Evolutionary conservation across 495 filamentous ascomycete species (phyloP).

Genomic region (Annulohypoxylon nitens): DNA sequence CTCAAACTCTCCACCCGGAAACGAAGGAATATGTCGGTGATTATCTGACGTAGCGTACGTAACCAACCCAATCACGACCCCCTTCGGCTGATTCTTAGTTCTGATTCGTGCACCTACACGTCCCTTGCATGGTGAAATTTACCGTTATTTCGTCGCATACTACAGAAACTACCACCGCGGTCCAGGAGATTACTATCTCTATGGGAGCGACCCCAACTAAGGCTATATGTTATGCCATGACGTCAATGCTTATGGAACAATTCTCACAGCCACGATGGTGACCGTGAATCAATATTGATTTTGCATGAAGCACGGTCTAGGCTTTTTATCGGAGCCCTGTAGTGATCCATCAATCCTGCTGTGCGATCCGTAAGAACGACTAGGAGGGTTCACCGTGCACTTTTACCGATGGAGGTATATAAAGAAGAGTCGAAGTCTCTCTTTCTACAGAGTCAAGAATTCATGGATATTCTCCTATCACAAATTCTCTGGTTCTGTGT

Average conservation of each 20-base stretch:
- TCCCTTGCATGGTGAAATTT: background rate
- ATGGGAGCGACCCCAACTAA: background rate
- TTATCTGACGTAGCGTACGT: background rate
- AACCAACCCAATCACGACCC: background rate
- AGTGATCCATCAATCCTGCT: background rate
- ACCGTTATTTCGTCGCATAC: background rate
- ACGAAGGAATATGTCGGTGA: constrained; percentile 4
- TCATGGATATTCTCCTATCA: background rate
- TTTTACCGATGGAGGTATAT: background rate
- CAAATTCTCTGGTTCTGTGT: background rate
- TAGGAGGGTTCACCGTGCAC: background rate
- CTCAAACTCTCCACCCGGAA: background rate
- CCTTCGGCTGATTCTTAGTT: background rate
- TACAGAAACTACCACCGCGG: background rate
- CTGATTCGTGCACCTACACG: background rate
- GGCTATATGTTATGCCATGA: background rate
- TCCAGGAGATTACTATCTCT: background rate
- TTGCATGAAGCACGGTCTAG: background rate
- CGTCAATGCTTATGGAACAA: constrained; percentile 8
- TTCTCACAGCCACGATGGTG: background rate
- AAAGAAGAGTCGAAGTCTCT: background rate
- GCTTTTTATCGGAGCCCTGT: background rate
- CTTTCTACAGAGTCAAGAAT: background rate
- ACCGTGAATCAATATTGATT: background rate
- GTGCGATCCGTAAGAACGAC: background rate